Evolutionary conservation across 768 basidiomycete genomes (phyloP).

Genomic region (Amanita pseudoporphyria): DNA sequence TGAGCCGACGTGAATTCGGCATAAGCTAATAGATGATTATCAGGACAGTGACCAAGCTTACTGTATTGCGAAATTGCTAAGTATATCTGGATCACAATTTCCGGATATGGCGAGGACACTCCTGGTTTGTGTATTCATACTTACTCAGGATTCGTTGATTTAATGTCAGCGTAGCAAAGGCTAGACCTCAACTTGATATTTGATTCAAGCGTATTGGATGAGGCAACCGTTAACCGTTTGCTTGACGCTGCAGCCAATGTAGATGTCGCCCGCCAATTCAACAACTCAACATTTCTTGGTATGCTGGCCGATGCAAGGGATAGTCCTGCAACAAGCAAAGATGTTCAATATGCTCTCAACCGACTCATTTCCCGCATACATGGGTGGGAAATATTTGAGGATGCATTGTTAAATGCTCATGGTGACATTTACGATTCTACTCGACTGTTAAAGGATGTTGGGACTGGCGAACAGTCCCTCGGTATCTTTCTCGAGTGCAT

Average conservation of each 20-base stretch:
- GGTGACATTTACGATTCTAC: slow-evolving; percentile 42
- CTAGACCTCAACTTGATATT: slow-evolving; percentile 48
- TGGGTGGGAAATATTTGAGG: slow-evolving; percentile 53
- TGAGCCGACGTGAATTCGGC: background rate
- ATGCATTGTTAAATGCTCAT: slow-evolving; percentile 44
- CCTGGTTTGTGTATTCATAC: slow-evolving; percentile 22
- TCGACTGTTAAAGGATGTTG: slow-evolving; percentile 48
- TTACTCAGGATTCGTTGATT: background rate
- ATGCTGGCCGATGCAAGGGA: slow-evolving; percentile 28
- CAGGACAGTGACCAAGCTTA: slow-evolving; percentile 50
- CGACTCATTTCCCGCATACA: slow-evolving; percentile 40
- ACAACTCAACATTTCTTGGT: slow-evolving; percentile 32
- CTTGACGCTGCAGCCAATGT: slow-evolving; percentile 57
- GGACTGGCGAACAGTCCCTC: slow-evolving; percentile 53
- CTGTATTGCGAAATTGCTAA: slow-evolving; percentile 51
- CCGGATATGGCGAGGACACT: slow-evolving; percentile 43
- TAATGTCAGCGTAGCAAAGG: slow-evolving; percentile 33
- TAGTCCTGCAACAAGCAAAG: slow-evolving; percentile 27
- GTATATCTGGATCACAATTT: slow-evolving; percentile 56
- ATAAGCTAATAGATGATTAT: background rate
- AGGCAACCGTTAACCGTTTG: slow-evolving; percentile 45
- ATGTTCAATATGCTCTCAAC: slow-evolving; percentile 34
- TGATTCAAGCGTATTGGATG: slow-evolving; percentile 41
- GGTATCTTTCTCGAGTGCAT: slow-evolving; percentile 70
- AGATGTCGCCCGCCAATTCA: slow-evolving; percentile 49